phyloP scores from a whole-genome alignment of 2,329 filamentous ascomycete genomes.

The Xylaria polymorpha region DNA sequence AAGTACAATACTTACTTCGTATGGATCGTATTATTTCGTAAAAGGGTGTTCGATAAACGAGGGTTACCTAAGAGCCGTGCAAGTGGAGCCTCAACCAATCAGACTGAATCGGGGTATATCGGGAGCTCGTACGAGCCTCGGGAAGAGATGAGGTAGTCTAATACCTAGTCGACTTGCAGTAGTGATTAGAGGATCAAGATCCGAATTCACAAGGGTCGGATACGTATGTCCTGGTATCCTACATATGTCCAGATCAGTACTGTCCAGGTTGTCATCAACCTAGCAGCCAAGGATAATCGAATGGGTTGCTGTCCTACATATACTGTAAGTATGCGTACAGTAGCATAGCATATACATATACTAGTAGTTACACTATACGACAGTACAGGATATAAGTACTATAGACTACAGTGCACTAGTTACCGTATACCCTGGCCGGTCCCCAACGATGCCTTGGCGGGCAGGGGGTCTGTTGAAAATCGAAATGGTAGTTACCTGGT shows the following conservation, averaged over 20 bases:
- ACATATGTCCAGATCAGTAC: too few relatives aligned
- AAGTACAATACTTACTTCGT: conserved; percentile 1
- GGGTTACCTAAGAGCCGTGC: not conserved
- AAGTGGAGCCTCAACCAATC: conserved; percentile 1
- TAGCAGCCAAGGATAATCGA: too few relatives aligned
- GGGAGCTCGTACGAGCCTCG: conserved; percentile 29
- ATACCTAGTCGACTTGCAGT: not conserved
- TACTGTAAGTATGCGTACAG: too few relatives aligned
- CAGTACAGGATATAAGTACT: not conserved
- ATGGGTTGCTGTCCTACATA: too few relatives aligned
- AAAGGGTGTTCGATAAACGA: conserved; percentile 4
- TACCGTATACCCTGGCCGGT: not conserved
- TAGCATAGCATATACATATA: too few relatives aligned
- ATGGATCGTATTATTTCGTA: conserved; percentile 23
- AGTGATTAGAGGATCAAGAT: conserved; percentile 9
- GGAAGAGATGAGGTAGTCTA: not conserved
- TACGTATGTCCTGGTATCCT: not conserved
- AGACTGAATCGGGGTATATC: conserved; percentile 7
- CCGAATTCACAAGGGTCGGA: not conserved
- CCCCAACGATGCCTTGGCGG: conserved; percentile 10
- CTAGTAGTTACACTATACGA: not conserved
- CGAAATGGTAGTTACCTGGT: conserved; percentile 32
- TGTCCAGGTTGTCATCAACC: too few relatives aligned
- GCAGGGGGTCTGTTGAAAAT: conserved; percentile 16
- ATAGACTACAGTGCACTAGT: conserved; percentile 1